phyloP scores from a whole-genome alignment of 164 flowering plant species.

The Chimonanthus salicifolius region DNA sequence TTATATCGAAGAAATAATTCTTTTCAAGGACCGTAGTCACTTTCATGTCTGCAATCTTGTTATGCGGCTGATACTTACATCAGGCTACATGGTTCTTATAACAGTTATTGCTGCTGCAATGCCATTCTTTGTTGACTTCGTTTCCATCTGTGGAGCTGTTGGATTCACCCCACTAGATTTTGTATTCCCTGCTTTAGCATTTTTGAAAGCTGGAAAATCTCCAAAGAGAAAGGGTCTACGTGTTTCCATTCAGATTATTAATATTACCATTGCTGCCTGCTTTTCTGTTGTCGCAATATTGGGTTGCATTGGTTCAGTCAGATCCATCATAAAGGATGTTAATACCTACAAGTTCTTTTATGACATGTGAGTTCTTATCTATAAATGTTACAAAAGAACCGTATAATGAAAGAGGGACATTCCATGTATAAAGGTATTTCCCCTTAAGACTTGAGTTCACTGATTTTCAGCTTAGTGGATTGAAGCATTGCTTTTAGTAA shows the following conservation, averaged over 20 bases:
- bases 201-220: constrained; percentile 44
- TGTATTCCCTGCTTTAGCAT: constrained; percentile 52
- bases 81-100: constrained; percentile 34
- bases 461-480: no score
- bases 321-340: constrained; percentile 35
- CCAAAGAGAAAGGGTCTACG: constrained; percentile 20
- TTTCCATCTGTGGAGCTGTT: constrained; percentile 60
- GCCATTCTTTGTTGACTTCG: constrained; percentile 70
- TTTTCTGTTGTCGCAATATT: constrained; percentile 50
- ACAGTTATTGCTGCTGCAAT: constrained; percentile 49
- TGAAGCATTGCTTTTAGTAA: no score
- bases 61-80: constrained; percentile 24
- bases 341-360: constrained; percentile 43
- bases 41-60: constrained; percentile 6
- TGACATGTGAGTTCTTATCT: constrained; percentile 26
- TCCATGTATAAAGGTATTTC: neutral
- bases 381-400: neutral
- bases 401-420: neutral
- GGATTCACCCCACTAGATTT: constrained; percentile 69
- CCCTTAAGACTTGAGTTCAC: no score
- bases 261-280: constrained; percentile 37
- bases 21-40: constrained; percentile 2
- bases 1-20: constrained; percentile 35
- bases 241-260: constrained; percentile 24
- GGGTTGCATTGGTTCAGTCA: constrained; percentile 54